Evolutionary conservation across 768 basidiomycete species (phyloP).

Genomic region (Coprinopsis sp.): DNA sequence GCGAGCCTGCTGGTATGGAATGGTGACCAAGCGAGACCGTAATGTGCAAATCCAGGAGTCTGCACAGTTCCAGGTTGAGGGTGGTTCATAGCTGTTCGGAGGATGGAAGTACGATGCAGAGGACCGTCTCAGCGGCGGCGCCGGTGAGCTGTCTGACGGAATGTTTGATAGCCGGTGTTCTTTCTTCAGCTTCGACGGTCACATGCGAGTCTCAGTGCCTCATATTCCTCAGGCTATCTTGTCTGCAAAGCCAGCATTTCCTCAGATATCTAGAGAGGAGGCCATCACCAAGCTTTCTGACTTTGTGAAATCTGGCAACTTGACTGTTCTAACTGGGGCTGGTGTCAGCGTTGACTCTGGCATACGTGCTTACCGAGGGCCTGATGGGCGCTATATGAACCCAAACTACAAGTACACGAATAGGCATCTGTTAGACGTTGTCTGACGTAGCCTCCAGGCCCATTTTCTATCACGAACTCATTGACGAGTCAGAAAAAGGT

Average conservation of each 20-base stretch:
- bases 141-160: constrained; percentile 7
- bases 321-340: constrained; percentile 78
- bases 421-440: background rate
- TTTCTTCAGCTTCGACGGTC: constrained; percentile 29
- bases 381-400: constrained; percentile 83
- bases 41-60: constrained; percentile 84
- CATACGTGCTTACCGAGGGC: constrained; percentile 88
- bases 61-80: constrained; percentile 37
- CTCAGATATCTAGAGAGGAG: constrained; percentile 38
- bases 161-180: constrained; percentile 13
- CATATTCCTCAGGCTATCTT: constrained; percentile 62
- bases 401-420: constrained; percentile 75
- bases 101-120: constrained; percentile 26
- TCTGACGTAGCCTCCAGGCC: constrained; percentile 34
- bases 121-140: constrained; percentile 12
- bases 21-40: constrained; percentile 78
- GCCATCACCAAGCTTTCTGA: constrained; percentile 57
- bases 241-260: constrained; percentile 34
- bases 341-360: constrained; percentile 96
- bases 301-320: constrained; percentile 70
- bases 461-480: constrained; percentile 79
- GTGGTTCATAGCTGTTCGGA: no score
- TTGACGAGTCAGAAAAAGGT: constrained; percentile 67
- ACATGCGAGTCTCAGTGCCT: constrained; percentile 79
- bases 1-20: constrained; percentile 74